Conservation (phyloP, 2,329 filamentous ascomycete genomes). For the Alternaria solani region DNA sequence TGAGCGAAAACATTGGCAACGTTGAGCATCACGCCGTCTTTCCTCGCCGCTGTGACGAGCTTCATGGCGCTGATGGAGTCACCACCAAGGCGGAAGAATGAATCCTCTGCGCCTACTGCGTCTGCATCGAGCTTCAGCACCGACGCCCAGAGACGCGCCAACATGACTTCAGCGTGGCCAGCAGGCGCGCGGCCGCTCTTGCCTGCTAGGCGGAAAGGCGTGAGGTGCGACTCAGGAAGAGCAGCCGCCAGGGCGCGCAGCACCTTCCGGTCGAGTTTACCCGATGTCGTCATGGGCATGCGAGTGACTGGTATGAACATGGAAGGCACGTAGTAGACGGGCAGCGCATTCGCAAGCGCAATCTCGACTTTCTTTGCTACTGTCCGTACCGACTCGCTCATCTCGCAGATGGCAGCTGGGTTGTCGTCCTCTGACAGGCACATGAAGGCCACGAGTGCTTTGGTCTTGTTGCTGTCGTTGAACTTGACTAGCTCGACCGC, state of each 20-base stretch:
- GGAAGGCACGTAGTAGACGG: slow-evolving; percentile 56
- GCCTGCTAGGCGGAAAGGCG: slow-evolving; percentile 37
- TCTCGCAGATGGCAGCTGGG: slow-evolving; percentile 28
- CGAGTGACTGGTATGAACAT: slow-evolving; percentile 54
- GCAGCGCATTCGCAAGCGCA: slow-evolving; percentile 42
- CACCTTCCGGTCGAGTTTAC: slow-evolving; percentile 53
- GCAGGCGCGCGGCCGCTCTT: slow-evolving; percentile 43
- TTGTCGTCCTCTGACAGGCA: slow-evolving; percentile 40
- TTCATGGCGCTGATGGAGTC: slow-evolving; percentile 59
- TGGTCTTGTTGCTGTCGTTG: slow-evolving; percentile 32
- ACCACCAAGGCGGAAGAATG: slow-evolving; percentile 58
- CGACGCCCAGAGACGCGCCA: slow-evolving; percentile 50
- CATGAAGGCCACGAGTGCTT: slow-evolving; percentile 42
- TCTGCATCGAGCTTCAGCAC: slow-evolving; percentile 50
- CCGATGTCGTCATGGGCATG: slow-evolving; percentile 55
- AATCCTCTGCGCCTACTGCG: slow-evolving; percentile 55
- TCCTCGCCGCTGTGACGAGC: slow-evolving; percentile 53
- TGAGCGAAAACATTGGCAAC: slow-evolving; percentile 56
- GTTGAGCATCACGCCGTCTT: slow-evolving; percentile 51
- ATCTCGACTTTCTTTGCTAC: slow-evolving; percentile 38
- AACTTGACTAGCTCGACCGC: slow-evolving; percentile 54
- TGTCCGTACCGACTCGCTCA: slow-evolving; percentile 28
- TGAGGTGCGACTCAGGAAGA: slow-evolving; percentile 40
- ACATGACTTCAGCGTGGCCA: slow-evolving; percentile 27
- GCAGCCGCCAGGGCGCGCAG: slow-evolving; percentile 48